These are phyloP conservation scores for Capsicum chinense DNA, from an alignment of 257 asterid species.

Conservation along the genomic window DNA sequence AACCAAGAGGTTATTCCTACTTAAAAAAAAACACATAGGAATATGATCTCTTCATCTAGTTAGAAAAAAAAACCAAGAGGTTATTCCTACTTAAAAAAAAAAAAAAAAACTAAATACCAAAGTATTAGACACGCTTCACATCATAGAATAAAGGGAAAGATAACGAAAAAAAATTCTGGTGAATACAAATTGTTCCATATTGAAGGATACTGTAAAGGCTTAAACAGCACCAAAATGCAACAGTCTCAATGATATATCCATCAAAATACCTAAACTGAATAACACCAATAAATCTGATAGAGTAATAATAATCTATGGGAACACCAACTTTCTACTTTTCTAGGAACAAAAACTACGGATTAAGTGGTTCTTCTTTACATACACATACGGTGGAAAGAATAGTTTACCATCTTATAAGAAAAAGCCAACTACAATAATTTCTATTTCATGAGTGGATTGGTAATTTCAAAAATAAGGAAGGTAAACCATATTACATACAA, in stretches of 20 bases:
- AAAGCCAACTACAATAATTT: neutral
- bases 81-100: too few relatives aligned
- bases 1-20: too few relatives aligned
- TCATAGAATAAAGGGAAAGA: neutral
- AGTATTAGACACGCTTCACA: slow-evolving; percentile 4
- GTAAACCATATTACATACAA: neutral
- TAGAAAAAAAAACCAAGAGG: too few relatives aligned
- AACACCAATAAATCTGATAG: neutral
- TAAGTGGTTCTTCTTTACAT: neutral
- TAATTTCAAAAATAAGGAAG: slow-evolving; percentile 21
- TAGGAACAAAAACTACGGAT: neutral
- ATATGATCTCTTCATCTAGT: too few relatives aligned
- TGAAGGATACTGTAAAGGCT: slow-evolving; percentile 1
- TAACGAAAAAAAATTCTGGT: neutral
- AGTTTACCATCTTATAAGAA: neutral
- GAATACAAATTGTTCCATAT: neutral
- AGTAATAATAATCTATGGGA: neutral
- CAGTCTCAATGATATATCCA: neutral
- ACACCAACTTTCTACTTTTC: neutral
- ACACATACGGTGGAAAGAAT: neutral
- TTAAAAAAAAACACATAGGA: too few relatives aligned
- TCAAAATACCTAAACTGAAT: neutral
- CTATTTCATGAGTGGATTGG: neutral
- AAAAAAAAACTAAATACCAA: neutral
- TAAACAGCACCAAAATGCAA: slow-evolving; percentile 10